Evolutionary conservation across 2,329 filamentous ascomycete genomes (phyloP).

Genomic region (Thyridium curvatum): DNA sequence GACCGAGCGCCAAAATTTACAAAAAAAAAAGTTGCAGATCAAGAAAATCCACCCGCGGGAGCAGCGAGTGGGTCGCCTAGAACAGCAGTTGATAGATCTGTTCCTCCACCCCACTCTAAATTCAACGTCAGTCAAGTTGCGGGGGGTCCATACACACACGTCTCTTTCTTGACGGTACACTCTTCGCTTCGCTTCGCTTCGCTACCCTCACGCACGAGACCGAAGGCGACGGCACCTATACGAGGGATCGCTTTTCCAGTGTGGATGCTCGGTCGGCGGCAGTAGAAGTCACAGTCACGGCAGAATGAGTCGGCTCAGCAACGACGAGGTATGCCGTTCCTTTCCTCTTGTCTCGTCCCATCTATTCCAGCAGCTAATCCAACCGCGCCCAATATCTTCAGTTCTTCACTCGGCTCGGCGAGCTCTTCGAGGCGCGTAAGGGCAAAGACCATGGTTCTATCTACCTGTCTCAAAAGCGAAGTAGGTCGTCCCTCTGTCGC

Average conservation of each 20-base stretch:
- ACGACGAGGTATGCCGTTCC: constrained; percentile 28
- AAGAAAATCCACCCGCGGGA: too few relatives aligned
- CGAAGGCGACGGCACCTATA: too few relatives aligned
- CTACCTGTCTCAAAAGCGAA: constrained; percentile 69
- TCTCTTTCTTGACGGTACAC: too few relatives aligned
- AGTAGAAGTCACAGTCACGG: not conserved
- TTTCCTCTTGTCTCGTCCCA: too few relatives aligned
- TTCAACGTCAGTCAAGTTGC: constrained; percentile 8
- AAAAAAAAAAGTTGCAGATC: too few relatives aligned
- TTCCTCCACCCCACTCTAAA: constrained; percentile 7
- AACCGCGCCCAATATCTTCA: constrained; percentile 24
- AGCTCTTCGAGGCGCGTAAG: constrained; percentile 62
- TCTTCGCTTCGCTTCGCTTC: too few relatives aligned
- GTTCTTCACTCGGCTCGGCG: constrained; percentile 67
- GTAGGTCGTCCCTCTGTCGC: constrained; percentile 33
- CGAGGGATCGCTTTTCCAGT: too few relatives aligned
- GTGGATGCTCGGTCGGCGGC: too few relatives aligned
- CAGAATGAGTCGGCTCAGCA: constrained; percentile 26
- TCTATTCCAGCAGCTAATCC: constrained; percentile 6
- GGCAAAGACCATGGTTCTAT: constrained; percentile 67
- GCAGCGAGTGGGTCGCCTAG: not conserved
- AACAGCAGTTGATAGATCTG: too few relatives aligned
- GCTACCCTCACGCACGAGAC: too few relatives aligned
- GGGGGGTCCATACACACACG: too few relatives aligned
- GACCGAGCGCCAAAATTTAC: too few relatives aligned